Conservation (phyloP, 2,329 filamentous ascomycete genomes). For the Aspergillus sp. region DNA sequence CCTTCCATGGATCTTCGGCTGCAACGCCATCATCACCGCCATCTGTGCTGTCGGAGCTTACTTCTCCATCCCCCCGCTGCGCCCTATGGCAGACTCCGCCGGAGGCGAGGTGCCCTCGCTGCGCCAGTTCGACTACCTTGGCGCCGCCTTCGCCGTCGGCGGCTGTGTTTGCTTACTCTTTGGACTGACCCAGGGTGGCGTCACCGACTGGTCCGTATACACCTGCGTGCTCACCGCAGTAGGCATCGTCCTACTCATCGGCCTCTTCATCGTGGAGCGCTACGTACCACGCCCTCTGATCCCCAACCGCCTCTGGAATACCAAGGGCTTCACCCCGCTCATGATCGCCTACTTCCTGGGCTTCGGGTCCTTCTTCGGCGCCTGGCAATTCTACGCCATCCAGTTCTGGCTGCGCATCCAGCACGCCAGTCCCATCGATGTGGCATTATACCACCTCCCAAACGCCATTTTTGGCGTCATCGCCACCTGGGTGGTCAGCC, state of each 20-base stretch:
- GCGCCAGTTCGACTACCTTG: slow-evolving; percentile 41
- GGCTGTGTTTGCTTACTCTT: slow-evolving; percentile 59
- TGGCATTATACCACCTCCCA: slow-evolving; percentile 48
- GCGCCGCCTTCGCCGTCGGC: slow-evolving; percentile 50
- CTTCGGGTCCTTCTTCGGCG: slow-evolving; percentile 48
- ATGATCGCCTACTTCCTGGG: slow-evolving; percentile 49
- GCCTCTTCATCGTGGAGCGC: slow-evolving; percentile 52
- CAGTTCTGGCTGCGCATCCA: slow-evolving; percentile 46
- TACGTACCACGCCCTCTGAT: slow-evolving; percentile 49
- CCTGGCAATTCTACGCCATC: slow-evolving; percentile 44
- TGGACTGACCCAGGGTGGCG: slow-evolving; percentile 56
- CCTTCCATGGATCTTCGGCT: slow-evolving; percentile 49
- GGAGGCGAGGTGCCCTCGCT: slow-evolving; percentile 33
- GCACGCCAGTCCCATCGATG: slow-evolving; percentile 41
- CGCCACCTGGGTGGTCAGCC: slow-evolving; percentile 50
- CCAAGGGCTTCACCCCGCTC: slow-evolving; percentile 46
- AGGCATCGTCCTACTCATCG: slow-evolving; percentile 48
- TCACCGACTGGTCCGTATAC: slow-evolving; percentile 53
- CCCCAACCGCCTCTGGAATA: slow-evolving; percentile 47
- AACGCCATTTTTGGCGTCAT: slow-evolving; percentile 49
- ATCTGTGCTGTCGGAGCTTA: slow-evolving; percentile 42
- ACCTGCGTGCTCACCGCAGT: slow-evolving; percentile 51
- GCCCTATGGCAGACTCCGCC: slow-evolving; percentile 30
- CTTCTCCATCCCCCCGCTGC: slow-evolving; percentile 43
- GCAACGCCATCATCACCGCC: slow-evolving; percentile 44